Evolutionary conservation across 2,329 filamentous ascomycete genomes (phyloP), one percentile per base, ranked within the genome.

Genomic region (Talaromyces atroroseus): DNA sequence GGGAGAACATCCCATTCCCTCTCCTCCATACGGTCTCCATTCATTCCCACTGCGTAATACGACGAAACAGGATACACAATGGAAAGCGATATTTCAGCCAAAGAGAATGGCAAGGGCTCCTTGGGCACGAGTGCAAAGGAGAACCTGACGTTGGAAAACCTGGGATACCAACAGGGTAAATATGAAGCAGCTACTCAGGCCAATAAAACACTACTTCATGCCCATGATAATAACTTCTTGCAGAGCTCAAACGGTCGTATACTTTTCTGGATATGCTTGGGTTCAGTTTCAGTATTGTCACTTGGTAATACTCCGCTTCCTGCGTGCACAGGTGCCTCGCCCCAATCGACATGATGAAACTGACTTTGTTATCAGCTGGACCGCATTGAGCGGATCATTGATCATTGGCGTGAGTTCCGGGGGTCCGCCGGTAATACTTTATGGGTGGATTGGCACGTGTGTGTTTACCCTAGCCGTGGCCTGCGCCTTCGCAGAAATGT

Each of bases 401-500:
- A 80, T 81, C 52, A 76, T 82, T 32, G 82, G 80, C 5, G 77
- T 82, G 11, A 76, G 76, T 56, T 76, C 79, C 36, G 81, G 81
- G 14, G 81, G 81, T 1, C 80, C 81, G 3, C 79, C 81, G 0
- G 80, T 83, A 44, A 83, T 84, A 78, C 74, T 84, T 6, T 84
- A 79, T 70, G 77, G 77, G 44, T 84, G 80, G 76, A 65, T 83
- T 21, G 79, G 74, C 4, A 77, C 83, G 23, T 80, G 78, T 58
- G 49, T 78, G 10, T 70, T 78, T 20, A 77, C 78, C 1, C 66
- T 84, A 12, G 73, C 77, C 7, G 80, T 84, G 5, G 81, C 80
- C 11, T 80, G 82, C 58, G 79, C 79, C 1, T 81, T 84, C 76
- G 81, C 81, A 20, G 81, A 84, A 63, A 83, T 80, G 73, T 82